Evolutionary conservation across 1,284 basidiomycete species (phyloP), one percentile per base, ranked within the genome.

Genomic region (Cryptococcus wingfieldii): DNA sequence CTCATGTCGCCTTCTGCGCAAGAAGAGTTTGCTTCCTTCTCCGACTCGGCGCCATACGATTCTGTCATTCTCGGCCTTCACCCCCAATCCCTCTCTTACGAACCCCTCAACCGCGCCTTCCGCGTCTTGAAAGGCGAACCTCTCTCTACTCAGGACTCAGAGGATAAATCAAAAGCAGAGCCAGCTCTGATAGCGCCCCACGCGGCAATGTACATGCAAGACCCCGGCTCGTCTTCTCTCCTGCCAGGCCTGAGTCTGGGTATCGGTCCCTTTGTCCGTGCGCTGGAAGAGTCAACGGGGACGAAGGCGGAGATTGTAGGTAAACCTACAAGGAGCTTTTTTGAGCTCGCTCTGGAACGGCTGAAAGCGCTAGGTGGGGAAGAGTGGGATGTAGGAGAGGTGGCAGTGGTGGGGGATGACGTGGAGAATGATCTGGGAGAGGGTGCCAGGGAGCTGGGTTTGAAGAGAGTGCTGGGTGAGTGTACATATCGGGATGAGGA

Each of bases 321-420:
- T 4, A 89, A 88, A 67, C 86, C 86, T 0, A 80, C 78, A 0
- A 74, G 73, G 18, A 64, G 71, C 1, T 88, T 88, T 67, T 88
- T 86, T 61, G 76, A 85, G 61, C 74, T 81, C 4, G 83, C 83
- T 6, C 76, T 88, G 43, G 67, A 68, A 31, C 79, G 81, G 62
- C 70, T 87, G 34, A 63, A 71, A 14, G 52, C 62, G 12, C 68
- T 74, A n/a, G 37, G 50, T 9, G 42, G 23, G 23, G 19, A 53
- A n/a, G 19, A 27, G 2, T 38, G 47, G 13, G 37, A 50, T 12
- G 19, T 13, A 1, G 50, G 25, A 55, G 75, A 73, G 16, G 79
- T 87, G 18, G 85, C 80, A 4, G 80, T 87, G 43, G 79, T 87
- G 23, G 86, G 86, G 6, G 87, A 88, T 67, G 87, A 88, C 63